Conservation (phyloP, 2,329 filamentous ascomycete species). For the Claviceps monticola region DNA sequence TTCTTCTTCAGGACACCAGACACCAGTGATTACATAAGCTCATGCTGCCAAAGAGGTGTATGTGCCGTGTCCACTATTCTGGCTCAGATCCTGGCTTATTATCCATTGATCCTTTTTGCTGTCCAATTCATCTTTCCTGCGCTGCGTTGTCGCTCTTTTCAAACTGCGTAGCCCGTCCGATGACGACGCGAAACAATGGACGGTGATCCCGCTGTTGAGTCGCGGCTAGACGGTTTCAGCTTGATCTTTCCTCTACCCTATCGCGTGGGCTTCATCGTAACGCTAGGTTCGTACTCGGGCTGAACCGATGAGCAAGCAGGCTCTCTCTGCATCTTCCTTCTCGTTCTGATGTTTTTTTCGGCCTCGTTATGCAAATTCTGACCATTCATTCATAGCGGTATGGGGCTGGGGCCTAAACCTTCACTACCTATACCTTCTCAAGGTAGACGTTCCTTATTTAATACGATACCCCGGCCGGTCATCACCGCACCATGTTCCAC, state of each 20-base stretch:
- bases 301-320: not conserved
- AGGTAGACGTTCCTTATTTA: slow-evolving; percentile 76
- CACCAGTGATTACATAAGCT: too few species aligned
- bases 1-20: too few species aligned
- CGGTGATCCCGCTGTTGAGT: slow-evolving; percentile 57
- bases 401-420: slow-evolving; percentile 95
- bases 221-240: slow-evolving; percentile 72
- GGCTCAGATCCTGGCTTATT: too few species aligned
- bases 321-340: not conserved
- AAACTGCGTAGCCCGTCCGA: slow-evolving; percentile 1
- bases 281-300: slow-evolving; percentile 49
- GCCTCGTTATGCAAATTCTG: not conserved
- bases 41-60: too few species aligned
- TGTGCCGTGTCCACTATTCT: too few species aligned
- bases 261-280: slow-evolving; percentile 71
- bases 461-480: slow-evolving; percentile 73
- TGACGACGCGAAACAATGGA: slow-evolving; percentile 38
- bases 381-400: slow-evolving; percentile 47
- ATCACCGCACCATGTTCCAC: slow-evolving; percentile 54
- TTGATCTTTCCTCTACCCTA: slow-evolving; percentile 78
- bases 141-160: not conserved
- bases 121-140: not conserved
- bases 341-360: not conserved
- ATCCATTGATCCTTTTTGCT: too few species aligned
- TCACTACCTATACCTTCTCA: slow-evolving; percentile 64